A percentile compares a stretch with the other conserved stretches of the same genome.
Conservation (phyloP, 2,329 filamentous ascomycete species). For the Aspergillus aculeatinus region DNA sequence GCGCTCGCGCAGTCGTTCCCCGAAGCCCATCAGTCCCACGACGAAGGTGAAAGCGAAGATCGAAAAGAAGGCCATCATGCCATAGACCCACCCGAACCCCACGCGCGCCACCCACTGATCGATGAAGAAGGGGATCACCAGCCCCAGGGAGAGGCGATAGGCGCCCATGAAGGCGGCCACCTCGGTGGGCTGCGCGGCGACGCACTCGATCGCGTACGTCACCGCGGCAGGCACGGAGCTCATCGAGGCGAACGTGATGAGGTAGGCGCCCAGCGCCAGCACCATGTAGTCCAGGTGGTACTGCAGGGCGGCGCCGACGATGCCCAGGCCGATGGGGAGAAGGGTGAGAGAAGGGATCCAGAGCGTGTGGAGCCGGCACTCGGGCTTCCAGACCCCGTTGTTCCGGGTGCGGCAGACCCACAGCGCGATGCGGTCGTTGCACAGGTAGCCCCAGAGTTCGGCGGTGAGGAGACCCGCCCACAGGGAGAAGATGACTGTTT, state of each 20-base stretch:
- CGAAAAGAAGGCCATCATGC: conserved; percentile 3
- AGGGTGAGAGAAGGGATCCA: background rate
- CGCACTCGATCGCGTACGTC: background rate
- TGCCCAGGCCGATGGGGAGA: background rate
- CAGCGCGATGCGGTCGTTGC: background rate
- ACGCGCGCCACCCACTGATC: background rate
- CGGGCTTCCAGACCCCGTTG: conserved; percentile 1
- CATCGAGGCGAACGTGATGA: conserved; percentile 3
- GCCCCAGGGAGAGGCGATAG: background rate
- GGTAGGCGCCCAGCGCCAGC: background rate
- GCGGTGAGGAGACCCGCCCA: background rate
- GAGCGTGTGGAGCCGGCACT: background rate
- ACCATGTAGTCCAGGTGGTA: conserved; percentile 3
- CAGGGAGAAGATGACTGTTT: background rate
- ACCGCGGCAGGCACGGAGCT: background rate
- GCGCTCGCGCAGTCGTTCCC: background rate
- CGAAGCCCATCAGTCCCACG: background rate
- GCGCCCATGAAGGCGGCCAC: background rate
- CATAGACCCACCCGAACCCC: background rate
- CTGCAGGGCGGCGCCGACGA: background rate
- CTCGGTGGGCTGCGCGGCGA: background rate
- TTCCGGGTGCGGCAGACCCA: background rate
- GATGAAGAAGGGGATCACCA: background rate
- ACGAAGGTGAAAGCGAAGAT: background rate
- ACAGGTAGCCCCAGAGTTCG: conserved; percentile 2